These are phyloP conservation scores for Rhizopogon vesiculosus DNA, from an alignment of 768 basidiomycete species.

Conservation along the genomic window DNA sequence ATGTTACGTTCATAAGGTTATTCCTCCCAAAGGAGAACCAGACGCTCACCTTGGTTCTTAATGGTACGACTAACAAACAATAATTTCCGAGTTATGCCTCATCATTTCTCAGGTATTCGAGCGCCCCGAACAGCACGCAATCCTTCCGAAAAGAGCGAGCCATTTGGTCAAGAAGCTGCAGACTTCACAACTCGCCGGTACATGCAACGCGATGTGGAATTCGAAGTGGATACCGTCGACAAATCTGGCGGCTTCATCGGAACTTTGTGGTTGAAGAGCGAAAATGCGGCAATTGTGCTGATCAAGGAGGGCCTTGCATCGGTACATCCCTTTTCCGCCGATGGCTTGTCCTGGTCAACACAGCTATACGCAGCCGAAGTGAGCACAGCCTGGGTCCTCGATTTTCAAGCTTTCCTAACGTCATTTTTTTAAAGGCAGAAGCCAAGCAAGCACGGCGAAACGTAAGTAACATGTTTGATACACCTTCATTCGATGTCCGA, in stretches of 20 bases:
- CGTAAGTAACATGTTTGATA: slow-evolving; percentile 40
- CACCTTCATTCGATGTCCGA: background rate
- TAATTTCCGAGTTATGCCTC: slow-evolving; percentile 2
- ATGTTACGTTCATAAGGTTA: slow-evolving; percentile 43
- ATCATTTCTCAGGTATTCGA: slow-evolving; percentile 64
- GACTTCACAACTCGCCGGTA: slow-evolving; percentile 76
- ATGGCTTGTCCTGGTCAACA: slow-evolving; percentile 71
- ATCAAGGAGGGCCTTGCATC: slow-evolving; percentile 84
- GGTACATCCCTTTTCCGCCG: slow-evolving; percentile 86
- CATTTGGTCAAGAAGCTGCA: slow-evolving; percentile 78
- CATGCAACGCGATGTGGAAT: slow-evolving; percentile 94
- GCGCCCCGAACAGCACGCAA: slow-evolving; percentile 84
- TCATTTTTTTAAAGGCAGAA: slow-evolving; percentile 45
- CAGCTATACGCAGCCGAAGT: slow-evolving; percentile 87
- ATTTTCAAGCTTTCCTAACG: background rate
- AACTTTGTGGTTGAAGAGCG: slow-evolving; percentile 74
- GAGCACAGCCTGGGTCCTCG: slow-evolving; percentile 3
- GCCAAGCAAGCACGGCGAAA: slow-evolving; percentile 78
- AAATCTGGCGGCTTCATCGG: slow-evolving; percentile 97
- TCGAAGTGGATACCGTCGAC: slow-evolving; percentile 86
- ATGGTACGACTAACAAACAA: slow-evolving; percentile 41
- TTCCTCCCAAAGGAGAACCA: slow-evolving; percentile 90
- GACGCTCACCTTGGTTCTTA: slow-evolving; percentile 86
- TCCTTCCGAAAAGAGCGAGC: slow-evolving; percentile 80
- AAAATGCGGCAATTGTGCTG: slow-evolving; percentile 83